Evolutionary conservation across 2,329 filamentous ascomycete genomes (phyloP).

Genomic region (Exophiala viscosa): DNA sequence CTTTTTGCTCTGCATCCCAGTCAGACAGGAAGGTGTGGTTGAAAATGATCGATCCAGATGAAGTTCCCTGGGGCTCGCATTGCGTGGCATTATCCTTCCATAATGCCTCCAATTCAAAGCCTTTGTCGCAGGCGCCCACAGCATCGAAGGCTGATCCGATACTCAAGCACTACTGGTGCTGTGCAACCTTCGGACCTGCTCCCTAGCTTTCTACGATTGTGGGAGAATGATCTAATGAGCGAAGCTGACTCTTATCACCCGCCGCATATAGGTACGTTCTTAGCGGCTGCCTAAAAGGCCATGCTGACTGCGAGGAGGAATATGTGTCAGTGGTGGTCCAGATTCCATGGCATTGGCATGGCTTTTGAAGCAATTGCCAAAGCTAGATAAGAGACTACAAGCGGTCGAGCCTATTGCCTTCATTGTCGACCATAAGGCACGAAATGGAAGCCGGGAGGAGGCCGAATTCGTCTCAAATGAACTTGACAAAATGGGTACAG

Average conservation of each 20-base stretch:
- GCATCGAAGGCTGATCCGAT: neutral
- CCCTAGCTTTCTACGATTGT: neutral
- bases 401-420: constrained; percentile 47
- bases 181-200: neutral
- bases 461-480: constrained; percentile 49
- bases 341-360: constrained; percentile 96
- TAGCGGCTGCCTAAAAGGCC: neutral
- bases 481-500: constrained; percentile 44
- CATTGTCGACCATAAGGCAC: constrained; percentile 60
- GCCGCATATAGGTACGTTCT: constrained; percentile 9
- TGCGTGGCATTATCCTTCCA: no score
- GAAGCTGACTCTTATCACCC: neutral
- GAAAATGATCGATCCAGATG: neutral
- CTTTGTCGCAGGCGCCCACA: neutral
- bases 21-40: no score
- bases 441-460: constrained; percentile 54
- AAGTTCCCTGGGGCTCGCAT: no score
- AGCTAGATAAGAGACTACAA: constrained; percentile 22
- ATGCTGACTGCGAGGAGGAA: constrained; percentile 14
- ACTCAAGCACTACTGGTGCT: neutral
- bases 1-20: no score
- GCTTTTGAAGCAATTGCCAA: constrained; percentile 56
- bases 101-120: no score
- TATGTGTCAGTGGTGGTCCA: constrained; percentile 87
- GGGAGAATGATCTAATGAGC: neutral